Evolutionary conservation across 768 basidiomycete genomes (phyloP), one percentile per base, ranked within the genome.

Genomic region (Grammothele lineata): DNA sequence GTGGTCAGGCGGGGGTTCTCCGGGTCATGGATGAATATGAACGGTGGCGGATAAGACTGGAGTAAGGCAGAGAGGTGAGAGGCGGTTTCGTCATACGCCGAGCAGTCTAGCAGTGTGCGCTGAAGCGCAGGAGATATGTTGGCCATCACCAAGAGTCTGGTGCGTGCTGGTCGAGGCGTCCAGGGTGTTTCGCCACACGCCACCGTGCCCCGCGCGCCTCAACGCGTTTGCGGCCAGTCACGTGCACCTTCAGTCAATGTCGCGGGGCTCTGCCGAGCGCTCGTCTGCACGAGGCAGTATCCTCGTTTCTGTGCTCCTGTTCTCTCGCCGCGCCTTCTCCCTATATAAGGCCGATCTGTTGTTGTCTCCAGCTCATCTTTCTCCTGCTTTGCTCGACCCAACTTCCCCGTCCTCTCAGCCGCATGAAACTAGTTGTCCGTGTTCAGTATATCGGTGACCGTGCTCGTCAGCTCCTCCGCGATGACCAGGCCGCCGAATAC

Each of bases 11-110:
- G 69, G 5, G 74, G 61, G 5, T 79, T 72, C 43, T 67, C 66
- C 0, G 78, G 63, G 61, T 87, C 83, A 43, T 81, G 76, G 34
- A 89, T 59, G 60, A 78, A 86, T 51, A 89, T 73, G 63, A 87
- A 89, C 0, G 81, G 74, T 1, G 84, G 83, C 7, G 82, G 75
- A 36, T 48, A 62, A 1, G 65, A 54, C 3, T 61, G 61, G 3
- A 72, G 59, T 3, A 73, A 59, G 7, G 62, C 48, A 17, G 48
- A 48, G 6, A 67, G 45, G 23, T 62, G 60, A 2, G 56, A 49
- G 23, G 46, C 25, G 10, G 60, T 36, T 3, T 40, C 11, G 7
- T 59, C 56, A 21, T 60, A 63, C 21, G 62, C 62, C 5, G 47
- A 3, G 7, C 44, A 40, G 2, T 19, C 21, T 9, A 43, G 21